Percentiles rank a stretch among this genome's conserved stretches.
Conservation (phyloP, 257 asterid species). For the Oldenlandia corymbosa region DNA sequence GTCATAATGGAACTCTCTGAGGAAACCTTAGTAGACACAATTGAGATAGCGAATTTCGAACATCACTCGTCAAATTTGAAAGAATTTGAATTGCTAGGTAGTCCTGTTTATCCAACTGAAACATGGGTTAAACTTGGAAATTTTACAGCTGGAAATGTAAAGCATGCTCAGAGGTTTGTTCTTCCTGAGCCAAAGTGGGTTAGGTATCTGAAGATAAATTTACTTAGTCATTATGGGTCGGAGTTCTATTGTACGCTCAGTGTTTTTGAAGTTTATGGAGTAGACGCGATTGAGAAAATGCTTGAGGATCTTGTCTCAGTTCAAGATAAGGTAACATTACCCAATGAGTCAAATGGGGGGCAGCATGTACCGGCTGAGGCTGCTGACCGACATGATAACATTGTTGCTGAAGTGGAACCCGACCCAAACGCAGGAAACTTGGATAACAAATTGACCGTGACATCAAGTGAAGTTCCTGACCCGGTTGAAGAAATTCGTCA, state of each 20-base stretch:
- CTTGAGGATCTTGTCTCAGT: slow-evolving; percentile 78
- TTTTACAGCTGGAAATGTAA: slow-evolving; percentile 70
- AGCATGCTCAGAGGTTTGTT: slow-evolving; percentile 65
- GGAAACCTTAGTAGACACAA: slow-evolving; percentile 75
- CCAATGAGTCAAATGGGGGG: slow-evolving; percentile 35
- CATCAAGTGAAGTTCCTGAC: slow-evolving; percentile 47
- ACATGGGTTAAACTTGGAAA: slow-evolving; percentile 79
- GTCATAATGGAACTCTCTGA: slow-evolving; percentile 91
- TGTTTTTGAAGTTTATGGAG: slow-evolving; percentile 78
- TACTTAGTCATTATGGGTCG: slow-evolving; percentile 74
- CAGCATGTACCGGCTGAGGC: slow-evolving; percentile 28
- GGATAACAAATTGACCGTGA: slow-evolving; percentile 35
- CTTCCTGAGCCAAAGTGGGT: slow-evolving; percentile 92
- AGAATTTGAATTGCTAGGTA: slow-evolving; percentile 76
- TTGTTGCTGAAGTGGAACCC: slow-evolving; percentile 37
- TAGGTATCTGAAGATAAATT: slow-evolving; percentile 66
- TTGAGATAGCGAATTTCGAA: slow-evolving; percentile 80
- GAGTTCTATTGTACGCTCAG: slow-evolving; percentile 94
- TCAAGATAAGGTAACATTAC: slow-evolving; percentile 44
- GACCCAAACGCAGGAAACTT: slow-evolving; percentile 29
- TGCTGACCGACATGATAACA: slow-evolving; percentile 33
- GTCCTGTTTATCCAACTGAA: slow-evolving; percentile 84
- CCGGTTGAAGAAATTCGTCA: slow-evolving; percentile 71
- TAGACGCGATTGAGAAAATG: slow-evolving; percentile 97
- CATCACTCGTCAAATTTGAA: slow-evolving; percentile 86